Percentiles rank a stretch among this genome's conserved stretches.
Conservation (phyloP, 163 green algal genomes). For the Volvox carteri region DNA sequence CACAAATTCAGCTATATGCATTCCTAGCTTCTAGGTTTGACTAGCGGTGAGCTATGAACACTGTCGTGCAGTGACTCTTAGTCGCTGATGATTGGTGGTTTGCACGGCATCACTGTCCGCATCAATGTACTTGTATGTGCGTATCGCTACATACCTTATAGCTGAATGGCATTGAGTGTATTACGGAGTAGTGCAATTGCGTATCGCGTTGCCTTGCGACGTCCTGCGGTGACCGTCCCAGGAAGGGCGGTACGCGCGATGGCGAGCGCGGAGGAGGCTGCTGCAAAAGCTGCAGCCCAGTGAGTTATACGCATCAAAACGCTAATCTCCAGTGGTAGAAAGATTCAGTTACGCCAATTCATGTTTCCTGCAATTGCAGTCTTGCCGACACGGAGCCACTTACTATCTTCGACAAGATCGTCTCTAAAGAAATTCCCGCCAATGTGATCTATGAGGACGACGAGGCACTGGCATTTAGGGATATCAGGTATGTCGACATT, state of each 20-base stretch:
- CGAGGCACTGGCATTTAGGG: constrained; percentile 92
- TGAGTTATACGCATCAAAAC: constrained; percentile 9
- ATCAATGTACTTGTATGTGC: neutral
- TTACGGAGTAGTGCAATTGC: neutral
- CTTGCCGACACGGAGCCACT: constrained; percentile 78
- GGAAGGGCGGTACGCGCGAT: constrained; percentile 39
- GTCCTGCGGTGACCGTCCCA: neutral
- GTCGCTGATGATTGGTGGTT: neutral
- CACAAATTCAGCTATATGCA: too few species aligned
- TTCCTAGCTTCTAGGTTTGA: too few species aligned
- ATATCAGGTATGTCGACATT: constrained; percentile 81
- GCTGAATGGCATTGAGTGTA: neutral
- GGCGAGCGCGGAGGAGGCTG: constrained; percentile 47
- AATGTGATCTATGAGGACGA: constrained; percentile 82
- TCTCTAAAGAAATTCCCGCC: constrained; percentile 89
- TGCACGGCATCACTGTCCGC: neutral
- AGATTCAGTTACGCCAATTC: neutral
- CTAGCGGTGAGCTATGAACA: neutral
- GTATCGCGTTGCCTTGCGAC: neutral
- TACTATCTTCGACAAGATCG: constrained; percentile 99
- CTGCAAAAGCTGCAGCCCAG: constrained; percentile 51
- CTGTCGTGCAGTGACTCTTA: neutral
- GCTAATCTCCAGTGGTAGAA: too few species aligned
- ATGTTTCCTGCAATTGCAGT: constrained; percentile 51
- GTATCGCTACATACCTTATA: neutral